These are phyloP conservation scores for baker's yeast (Saccharomyces cerevisiae) DNA, from an alignment of 805 yeast genomes.

Conservation along the genomic window DNA sequence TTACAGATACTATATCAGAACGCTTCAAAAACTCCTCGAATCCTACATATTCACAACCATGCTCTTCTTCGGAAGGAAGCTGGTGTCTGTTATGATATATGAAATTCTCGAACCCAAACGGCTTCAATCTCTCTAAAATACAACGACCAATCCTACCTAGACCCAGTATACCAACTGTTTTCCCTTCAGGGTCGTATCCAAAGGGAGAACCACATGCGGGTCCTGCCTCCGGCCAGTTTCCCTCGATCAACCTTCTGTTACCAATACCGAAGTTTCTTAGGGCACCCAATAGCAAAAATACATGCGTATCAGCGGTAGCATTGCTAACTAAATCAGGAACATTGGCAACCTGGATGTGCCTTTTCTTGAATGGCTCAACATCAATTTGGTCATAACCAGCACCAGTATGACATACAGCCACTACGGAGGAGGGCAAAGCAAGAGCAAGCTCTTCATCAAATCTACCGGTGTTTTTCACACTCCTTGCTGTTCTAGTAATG, in stretches of 20 bases:
- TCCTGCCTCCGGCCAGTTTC: conserved; percentile 57
- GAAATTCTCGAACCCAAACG: conserved; percentile 68
- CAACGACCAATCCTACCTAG: conserved; percentile 89
- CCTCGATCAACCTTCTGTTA: conserved; percentile 43
- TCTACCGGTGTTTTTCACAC: conserved; percentile 48
- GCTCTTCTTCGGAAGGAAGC: conserved; percentile 54
- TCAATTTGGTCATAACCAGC: conserved; percentile 76
- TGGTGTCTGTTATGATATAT: conserved; percentile 63
- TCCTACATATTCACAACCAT: conserved; percentile 60
- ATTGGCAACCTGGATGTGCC: conserved; percentile 57
- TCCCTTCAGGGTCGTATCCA: conserved; percentile 72
- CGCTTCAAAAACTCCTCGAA: conserved; percentile 57
- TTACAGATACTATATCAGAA: conserved; percentile 66
- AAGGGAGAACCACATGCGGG: conserved; percentile 53
- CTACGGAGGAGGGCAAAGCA: conserved; percentile 46
- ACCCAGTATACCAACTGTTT: conserved; percentile 72
- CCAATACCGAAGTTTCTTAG: conserved; percentile 61
- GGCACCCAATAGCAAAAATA: conserved; percentile 53
- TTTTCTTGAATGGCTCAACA: conserved; percentile 41
- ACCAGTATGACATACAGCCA: conserved; percentile 53
- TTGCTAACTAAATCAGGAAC: conserved; percentile 59
- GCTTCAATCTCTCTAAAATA: conserved; percentile 58
- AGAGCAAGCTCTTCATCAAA: conserved; percentile 54
- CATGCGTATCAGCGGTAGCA: conserved; percentile 67
- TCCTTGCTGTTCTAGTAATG: conserved; percentile 46